Evolutionary conservation across 306 rosid species (phyloP), one percentile per base, ranked within the genome.

Genomic region (Acacia acuminata): DNA sequence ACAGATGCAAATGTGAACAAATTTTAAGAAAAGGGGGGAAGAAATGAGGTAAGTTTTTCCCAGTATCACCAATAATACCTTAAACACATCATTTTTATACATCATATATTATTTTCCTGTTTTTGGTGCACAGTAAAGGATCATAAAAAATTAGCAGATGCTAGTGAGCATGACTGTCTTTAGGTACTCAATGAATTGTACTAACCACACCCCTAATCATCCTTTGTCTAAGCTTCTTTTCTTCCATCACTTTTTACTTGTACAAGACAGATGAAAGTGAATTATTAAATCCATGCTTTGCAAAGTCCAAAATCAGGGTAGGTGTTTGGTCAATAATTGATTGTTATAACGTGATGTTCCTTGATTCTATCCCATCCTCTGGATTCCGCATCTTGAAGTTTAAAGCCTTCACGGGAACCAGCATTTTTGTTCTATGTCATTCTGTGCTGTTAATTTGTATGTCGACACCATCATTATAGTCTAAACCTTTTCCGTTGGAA

Each of bases 1-100:
- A 75, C 51, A 79, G 56, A 79, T 3, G 77, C 48, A 44, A 42
- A 61, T 16, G 40, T 15, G 44, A 70, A 20, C 20, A 27, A 25
- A 68, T 40, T 73, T 22, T 30, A 17, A 47, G 60, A 67, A 70
- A 48, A 51, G 17, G 25, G 58, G 75, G 10, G 30, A 16, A 50
- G 20, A 22, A 38, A 38, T 25, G 75, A 27, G 36, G 36, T 5
- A 25, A 30, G 13, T 17, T 61, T 22, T 43, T 27, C 71, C 68
- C 63, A 38, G 53, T 38, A 53, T 79, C 72, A 51, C 74, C 73
- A 47, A 56, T 32, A 74, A 65, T 47, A 27, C 81, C 51, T 42
- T 22, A 17, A 17, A 40, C 53, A 69, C 74, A 3, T 10, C 24
- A 44, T 40, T n/a, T 69, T 6, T 11, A 19, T 42, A 69, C 74